Base-by-base conservation (phyloP, 257 asterid genomes). In the Handroanthus guayacan region DNA sequence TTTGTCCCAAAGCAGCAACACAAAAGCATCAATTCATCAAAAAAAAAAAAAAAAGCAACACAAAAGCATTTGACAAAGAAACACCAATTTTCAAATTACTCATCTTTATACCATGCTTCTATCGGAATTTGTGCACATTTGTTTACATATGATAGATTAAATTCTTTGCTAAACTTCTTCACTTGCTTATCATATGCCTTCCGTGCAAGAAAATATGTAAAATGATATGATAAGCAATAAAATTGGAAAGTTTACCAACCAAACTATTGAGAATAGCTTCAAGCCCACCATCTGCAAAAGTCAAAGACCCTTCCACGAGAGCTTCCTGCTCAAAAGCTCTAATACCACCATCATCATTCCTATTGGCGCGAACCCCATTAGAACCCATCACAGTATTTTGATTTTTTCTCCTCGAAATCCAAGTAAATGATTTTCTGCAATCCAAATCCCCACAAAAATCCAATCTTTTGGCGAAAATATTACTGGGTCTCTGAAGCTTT, bases 241-340 rank as follows among this genome's bases (percentile, higher is more conserved):
- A 25, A 43, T 6, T n/a, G 5, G 57, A 72, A 74, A 79, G 11
- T 44, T 69, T 16, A 82, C 87, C 48, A 39, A 94, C 98, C 95
- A 88, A 62, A 71, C 14, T 68, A 79, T 94, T 92, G 14, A 90
- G 74, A 58, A 81, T 81, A 60, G 97, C 84, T 73, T 90, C 84
- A 50, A 94, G 37, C 63, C 90, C 86, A 67, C 62, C 61, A 47
- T 77, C 75, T 17, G 50, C 78, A 39, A 67, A 72, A 69, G 38
- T 34, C 56, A 75, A 51, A 61, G 87, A 73, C 71, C 66, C 90
- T 16, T 62, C 71, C 78, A 85, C 48, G 18, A 87, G 72, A 81
- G 84, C 80, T 71, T 88, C 93, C 75, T 82, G 89, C 77, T 90
- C 89, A 48, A 90, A 79, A 67, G 83, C 80, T 52, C 50, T 60